phyloP scores from a whole-genome alignment of 331 rosid genomes.

The Spiraea crenata region DNA sequence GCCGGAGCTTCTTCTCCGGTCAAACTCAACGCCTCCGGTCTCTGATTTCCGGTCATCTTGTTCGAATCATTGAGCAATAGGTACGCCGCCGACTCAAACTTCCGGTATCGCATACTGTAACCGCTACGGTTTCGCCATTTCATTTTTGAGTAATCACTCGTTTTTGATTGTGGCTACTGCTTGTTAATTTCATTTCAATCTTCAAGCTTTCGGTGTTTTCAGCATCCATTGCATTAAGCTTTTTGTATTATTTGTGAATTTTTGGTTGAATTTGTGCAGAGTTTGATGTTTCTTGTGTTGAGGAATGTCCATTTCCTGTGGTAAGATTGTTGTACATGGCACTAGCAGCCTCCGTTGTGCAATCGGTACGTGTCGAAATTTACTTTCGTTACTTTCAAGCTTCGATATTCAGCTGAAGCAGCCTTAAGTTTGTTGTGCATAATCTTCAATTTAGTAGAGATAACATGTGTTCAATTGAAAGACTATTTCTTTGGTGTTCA shows the following conservation, averaged over 20 bases:
- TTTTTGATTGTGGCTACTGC: neutral
- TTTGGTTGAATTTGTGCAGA: slow-evolving; percentile 17
- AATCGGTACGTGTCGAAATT: neutral
- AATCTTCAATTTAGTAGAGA: neutral
- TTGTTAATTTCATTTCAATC: neutral
- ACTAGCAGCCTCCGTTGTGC: slow-evolving; percentile 23
- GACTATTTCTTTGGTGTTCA: too few species aligned
- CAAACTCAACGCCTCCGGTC: neutral
- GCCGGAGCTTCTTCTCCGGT: neutral
- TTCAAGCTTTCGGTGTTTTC: neutral
- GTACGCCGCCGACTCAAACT: neutral
- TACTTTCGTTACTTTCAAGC: too few species aligned
- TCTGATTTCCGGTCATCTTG: neutral
- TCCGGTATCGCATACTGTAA: neutral
- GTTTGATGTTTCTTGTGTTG: slow-evolving; percentile 8
- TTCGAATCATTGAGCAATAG: neutral
- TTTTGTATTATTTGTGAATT: neutral
- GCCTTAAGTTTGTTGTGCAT: neutral
- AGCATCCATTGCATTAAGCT: neutral
- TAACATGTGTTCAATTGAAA: neutral
- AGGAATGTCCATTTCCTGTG: slow-evolving; percentile 31
- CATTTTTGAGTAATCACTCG: neutral
- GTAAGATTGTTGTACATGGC: slow-evolving; percentile 37
- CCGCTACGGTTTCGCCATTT: neutral
- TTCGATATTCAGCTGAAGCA: neutral